Evolutionary conservation across 140 eudicot species (phyloP), one percentile per base, ranked within the genome.

Genomic region (Oenanthe javanica): DNA sequence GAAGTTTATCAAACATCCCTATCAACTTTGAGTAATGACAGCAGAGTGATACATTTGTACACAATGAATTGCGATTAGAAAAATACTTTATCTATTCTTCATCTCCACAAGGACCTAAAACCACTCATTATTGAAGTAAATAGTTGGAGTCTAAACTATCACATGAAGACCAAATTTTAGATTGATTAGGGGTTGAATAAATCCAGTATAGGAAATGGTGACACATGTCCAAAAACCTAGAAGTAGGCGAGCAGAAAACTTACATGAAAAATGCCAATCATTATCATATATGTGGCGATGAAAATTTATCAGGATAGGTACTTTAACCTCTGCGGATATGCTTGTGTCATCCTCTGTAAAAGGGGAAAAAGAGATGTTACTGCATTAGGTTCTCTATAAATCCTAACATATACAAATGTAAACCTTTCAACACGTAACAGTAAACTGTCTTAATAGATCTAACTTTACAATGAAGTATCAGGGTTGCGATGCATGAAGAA

Each of bases 221-320:
- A 25, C 67, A 61, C 9, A 10, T 16, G 43, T 46, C 25, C 54
- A 21, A 79, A 23, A 25, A 72, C 55, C 9, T 79, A 55, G 45
- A 79, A 51, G 63, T 21, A 82, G 25, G 19, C 81, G 48, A 49
- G 19, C 47, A 45, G n/a, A 80, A 14, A 71, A 79, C 97, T 89
- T 86, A 95, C 99, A 92, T 84, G 97, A 85, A 79, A 95, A 95
- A 83, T 92, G 99, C 99, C 99, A 95, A 70, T 92, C 93, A 45
- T 85, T 91, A 75, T 95, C 91, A 66, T 95, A 92, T 83, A 95
- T 83, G 85, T 95, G 99, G 76, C 80, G 88, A 86, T 95, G 97
- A 86, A 95, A 95, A 66, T 89, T 91, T 25, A 57, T 88, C 82
- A 95, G 84, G 81, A 95, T 95, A 52, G 99, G 99, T 72, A 92